Conservation (phyloP, 2,329 filamentous ascomycete genomes). For the Trichoderma atroviride region DNA sequence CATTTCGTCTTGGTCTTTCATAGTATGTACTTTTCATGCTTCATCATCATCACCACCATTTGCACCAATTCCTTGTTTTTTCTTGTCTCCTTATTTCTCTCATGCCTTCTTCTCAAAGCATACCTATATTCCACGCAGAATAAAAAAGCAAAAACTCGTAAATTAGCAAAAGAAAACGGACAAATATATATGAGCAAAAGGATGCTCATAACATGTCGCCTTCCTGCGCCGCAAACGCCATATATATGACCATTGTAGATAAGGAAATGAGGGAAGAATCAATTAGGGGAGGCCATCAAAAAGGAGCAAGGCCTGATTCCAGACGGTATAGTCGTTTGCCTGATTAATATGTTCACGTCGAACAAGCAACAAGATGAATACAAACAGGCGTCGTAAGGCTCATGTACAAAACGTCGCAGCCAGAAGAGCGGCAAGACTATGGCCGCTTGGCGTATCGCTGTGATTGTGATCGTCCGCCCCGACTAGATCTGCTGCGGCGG, state of each 20-base stretch:
- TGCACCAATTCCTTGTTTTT: not conserved
- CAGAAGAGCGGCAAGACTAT: constrained; percentile 26
- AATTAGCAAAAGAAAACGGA: not conserved
- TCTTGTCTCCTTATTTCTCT: not conserved
- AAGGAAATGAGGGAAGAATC: not conserved
- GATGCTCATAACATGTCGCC: not conserved
- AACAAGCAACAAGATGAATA: not conserved
- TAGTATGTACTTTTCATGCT: constrained; percentile 24
- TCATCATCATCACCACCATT: constrained; percentile 15
- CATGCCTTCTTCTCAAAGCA: constrained; percentile 19
- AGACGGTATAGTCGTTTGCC: not conserved
- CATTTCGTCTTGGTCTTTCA: constrained; percentile 16
- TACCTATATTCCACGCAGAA: not conserved
- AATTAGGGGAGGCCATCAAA: not conserved
- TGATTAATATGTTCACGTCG: constrained; percentile 10
- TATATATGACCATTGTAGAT: constrained; percentile 12
- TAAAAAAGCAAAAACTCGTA: not conserved
- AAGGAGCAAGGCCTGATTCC: not conserved
- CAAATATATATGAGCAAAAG: not conserved
- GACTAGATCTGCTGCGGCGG: constrained; percentile 39
- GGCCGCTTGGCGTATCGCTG: constrained; percentile 34
- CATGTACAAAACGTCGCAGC: constrained; percentile 27
- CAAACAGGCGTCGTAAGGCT: not conserved
- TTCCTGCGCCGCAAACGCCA: constrained; percentile 14
- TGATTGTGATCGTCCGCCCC: constrained; percentile 41